Percentiles rank a stretch among this genome's conserved stretches.
phyloP scores from a whole-genome alignment of 192 early-diverging fungal species.

The Chytriomyces confervae region DNA sequence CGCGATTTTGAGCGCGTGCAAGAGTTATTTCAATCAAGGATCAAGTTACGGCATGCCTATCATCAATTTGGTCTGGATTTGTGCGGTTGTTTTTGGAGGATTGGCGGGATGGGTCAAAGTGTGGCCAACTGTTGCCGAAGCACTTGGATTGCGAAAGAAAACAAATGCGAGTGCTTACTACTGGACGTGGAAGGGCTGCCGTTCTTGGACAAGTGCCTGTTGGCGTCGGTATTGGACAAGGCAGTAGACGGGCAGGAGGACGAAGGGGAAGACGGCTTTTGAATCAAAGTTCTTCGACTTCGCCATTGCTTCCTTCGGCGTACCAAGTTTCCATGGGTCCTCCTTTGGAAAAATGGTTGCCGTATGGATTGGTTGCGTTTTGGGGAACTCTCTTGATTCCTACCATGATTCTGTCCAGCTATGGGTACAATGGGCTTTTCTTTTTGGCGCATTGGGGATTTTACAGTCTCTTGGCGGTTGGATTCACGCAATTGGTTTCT shows the following conservation, averaged over 20 bases:
- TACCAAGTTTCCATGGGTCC: conserved; percentile 7
- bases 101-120: conserved; percentile 36
- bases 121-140: conserved; percentile 44
- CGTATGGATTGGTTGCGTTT: conserved; percentile 40
- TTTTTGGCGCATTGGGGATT: conserved; percentile 41
- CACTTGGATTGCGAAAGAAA: conserved; percentile 22
- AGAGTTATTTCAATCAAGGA: conserved; percentile 43
- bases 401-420: neutral
- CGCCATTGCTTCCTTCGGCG: neutral
- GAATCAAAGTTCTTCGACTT: neutral
- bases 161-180: no score
- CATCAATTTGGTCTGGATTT: conserved; percentile 44
- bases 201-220: conserved; percentile 10
- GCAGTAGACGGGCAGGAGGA: neutral
- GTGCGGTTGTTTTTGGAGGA: conserved; percentile 18
- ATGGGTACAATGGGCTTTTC: conserved; percentile 29
- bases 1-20: conserved; percentile 30
- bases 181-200: neutral
- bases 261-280: neutral
- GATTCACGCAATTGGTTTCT: conserved; percentile 28
- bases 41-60: conserved; percentile 48
- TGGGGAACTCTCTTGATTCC: conserved; percentile 37
- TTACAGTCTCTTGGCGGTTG: conserved; percentile 37
- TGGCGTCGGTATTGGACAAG: neutral
- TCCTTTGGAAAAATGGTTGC: conserved; percentile 39